Base-by-base conservation (phyloP, 2,329 filamentous ascomycete genomes). In the Neurospora sp. region DNA sequence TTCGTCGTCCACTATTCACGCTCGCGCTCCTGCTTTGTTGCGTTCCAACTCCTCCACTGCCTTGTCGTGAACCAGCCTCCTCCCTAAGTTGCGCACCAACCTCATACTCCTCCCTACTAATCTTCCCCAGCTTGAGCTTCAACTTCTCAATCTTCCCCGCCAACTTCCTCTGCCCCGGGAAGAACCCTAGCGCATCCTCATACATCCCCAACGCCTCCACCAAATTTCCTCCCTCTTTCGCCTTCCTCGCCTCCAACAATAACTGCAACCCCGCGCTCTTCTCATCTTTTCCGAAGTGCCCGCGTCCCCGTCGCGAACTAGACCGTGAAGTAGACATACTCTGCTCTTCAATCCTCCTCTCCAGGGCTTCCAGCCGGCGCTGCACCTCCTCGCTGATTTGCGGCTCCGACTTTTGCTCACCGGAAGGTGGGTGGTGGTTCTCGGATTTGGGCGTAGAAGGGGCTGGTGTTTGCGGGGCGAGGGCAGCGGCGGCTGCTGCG, bases 241-340 rank as follows among this genome's bases (percentile, higher is more conserved):
- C 92, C 78, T 97, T 93, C 74, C 96, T 92, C 1, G 93, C 95
- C 85, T 96, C 93, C n/a, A 97, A 84, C 40, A 98, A 81, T 75
- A 91, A 93, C 11, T 93, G 91, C 37, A 98, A 80, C 0, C 95
- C 96, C 72, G 97, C 92, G 0, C 92, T 90, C 68, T 91, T 88
- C 36, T 96, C 92, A 43, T 94, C 92, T 66, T 78, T 77, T 43
- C 71, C 62, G 46, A 8, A 66, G 67, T 86, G 82, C 70, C 83
- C 52, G 12, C 52, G 52, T 17, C 52, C 52, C 52, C 46, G 11
- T 15, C 46, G 19, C 2, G 23, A 62, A 17, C 12, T 17, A 62
- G 52, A 62, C 0, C 52, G 52, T 0, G 52, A 62, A 62, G 52
- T 36, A 10, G 69, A 33, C 15, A 85, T 83, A 39, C 81, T 83